phyloP scores from a whole-genome alignment of 1,284 basidiomycete species.

The Ceratobasidium sp. region DNA sequence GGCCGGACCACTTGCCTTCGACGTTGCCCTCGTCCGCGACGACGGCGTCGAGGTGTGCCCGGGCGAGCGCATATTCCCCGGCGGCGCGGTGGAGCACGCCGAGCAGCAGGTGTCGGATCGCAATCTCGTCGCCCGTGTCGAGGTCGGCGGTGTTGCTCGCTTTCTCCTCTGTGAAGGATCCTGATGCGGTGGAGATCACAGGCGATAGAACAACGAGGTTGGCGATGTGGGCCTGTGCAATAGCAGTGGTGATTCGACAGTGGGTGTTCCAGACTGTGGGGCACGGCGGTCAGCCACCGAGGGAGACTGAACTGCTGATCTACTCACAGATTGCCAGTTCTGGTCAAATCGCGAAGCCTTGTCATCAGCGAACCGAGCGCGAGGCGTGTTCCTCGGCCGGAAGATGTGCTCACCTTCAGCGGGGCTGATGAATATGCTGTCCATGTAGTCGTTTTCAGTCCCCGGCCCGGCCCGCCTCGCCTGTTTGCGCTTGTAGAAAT shows the following conservation, averaged over 20 bases:
- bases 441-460: conserved; percentile 61
- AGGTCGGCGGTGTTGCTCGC: conserved; percentile 44
- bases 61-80: conserved; percentile 40
- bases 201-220: conserved; percentile 47
- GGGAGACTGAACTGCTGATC: not conserved
- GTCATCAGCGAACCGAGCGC: conserved; percentile 1
- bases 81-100: conserved; percentile 48
- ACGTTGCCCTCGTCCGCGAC: conserved; percentile 10
- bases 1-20: conserved; percentile 46
- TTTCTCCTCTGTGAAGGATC: conserved; percentile 11
- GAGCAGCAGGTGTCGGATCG: conserved; percentile 46
- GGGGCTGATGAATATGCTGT: conserved; percentile 69
- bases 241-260: conserved; percentile 44
- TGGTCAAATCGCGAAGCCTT: conserved; percentile 11
- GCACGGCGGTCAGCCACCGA: conserved; percentile 18
- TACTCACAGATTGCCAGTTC: conserved; percentile 44
- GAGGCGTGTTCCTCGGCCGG: conserved; percentile 7
- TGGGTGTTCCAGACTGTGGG: conserved; percentile 48
- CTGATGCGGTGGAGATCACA: conserved; percentile 39
- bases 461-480: conserved; percentile 60
- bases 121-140: conserved; percentile 47
- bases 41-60: conserved; percentile 45
- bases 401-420: conserved; percentile 67
- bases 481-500: conserved; percentile 77
- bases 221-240: conserved; percentile 46